These are phyloP conservation scores for Tilletia walkeri DNA, from an alignment of 1,284 basidiomycete genomes.

Conservation along the genomic window DNA sequence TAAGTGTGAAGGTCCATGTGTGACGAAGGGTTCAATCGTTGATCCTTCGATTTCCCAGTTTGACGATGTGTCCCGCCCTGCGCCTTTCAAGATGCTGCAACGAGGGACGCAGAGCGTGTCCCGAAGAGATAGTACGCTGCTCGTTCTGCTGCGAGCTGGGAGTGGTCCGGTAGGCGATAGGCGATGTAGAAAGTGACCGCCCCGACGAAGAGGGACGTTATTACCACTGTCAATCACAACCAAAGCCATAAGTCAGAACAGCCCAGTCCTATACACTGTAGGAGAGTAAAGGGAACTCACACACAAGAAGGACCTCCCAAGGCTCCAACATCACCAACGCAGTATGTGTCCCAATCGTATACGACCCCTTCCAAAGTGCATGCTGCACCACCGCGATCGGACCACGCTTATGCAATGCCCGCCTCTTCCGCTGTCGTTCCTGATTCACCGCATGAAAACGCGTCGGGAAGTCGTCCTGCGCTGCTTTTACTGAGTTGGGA, in stretches of 20 bases:
- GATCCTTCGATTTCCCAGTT: too few species aligned
- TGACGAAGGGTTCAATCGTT: too few species aligned
- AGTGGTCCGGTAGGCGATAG: constrained; percentile 4
- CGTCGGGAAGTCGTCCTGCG: constrained; percentile 5
- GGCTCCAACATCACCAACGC: constrained; percentile 6
- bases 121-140: constrained; percentile 16
- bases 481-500: background rate
- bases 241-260: background rate
- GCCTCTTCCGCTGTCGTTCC: background rate
- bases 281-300: background rate
- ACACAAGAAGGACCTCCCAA: constrained; percentile 3
- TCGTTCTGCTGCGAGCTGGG: background rate
- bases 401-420: background rate
- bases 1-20: too few species aligned
- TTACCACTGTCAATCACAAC: background rate
- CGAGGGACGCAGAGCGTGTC: background rate
- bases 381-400: background rate
- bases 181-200: constrained; percentile 14
- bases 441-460: constrained; percentile 1
- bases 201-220: constrained; percentile 7
- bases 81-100: background rate
- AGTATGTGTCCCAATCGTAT: constrained; percentile 14
- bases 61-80: too few species aligned
- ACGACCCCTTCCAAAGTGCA: background rate
- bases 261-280: background rate